Evolutionary conservation across 352 stramenopile species (phyloP), one percentile per base, ranked within the genome.

Genomic region (Pythium volutum): DNA sequence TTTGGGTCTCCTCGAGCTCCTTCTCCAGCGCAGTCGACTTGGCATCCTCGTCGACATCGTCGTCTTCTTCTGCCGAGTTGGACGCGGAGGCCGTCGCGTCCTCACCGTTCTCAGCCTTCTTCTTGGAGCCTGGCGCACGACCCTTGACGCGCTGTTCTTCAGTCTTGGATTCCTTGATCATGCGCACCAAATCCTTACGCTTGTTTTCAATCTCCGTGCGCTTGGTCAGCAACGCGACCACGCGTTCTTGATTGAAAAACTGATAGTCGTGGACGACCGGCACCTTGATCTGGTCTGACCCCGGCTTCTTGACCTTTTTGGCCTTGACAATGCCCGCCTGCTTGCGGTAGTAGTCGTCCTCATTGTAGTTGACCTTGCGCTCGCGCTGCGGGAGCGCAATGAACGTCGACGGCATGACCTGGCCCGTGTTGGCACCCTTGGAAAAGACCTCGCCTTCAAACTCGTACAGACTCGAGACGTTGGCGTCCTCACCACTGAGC

Each of bases 281-380:
- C 34, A 95, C 82, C 65, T 96, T 96, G 26, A 89, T 86, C 47
- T 97, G 65, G 67, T 97, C 67, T 67, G 81, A 76, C 80, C 91
- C 66, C 76, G 78, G 67, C 85, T 95, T 81, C 70, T 97, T 96
- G 0, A 96, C 78, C 57, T 95, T 95, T 65, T 93, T 93, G 1
- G 81, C 60, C 69, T 95, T 95, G 36, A 79, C 76, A 31, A 93
- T 70, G 1, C 86, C 86, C 2, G 84, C 82, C 38, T 93, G 82
- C 53, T 95, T 81, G 34, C 91, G 87, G 65, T 98, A 99, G 69
- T 98, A 98, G 76, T 98, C 94, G 67, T 98, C 96, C 53, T 98
- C 93, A 70, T 99, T 97, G 81, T 99, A 96, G 74, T 95, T 96
- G 15, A 79, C 88, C 72, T 97, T 97, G 53, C 89, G 87, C 61